Base-by-base conservation (phyloP, 768 basidiomycete species). In the Hysterangium stoloniferum region DNA sequence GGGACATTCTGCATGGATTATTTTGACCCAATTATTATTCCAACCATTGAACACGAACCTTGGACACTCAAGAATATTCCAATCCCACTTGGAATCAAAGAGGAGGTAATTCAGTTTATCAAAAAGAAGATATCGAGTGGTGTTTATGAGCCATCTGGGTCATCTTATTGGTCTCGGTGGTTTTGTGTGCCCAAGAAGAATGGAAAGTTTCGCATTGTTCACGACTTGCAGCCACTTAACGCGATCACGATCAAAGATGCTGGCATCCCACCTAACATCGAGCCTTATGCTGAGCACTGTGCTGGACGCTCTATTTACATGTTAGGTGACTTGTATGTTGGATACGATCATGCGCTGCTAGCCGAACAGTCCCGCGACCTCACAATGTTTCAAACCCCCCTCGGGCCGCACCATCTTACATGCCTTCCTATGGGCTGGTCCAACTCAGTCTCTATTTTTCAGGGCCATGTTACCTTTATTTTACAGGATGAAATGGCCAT, bases 101-200 rank as follows among this genome's bases (percentile, higher is more conserved):
- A 64, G 4, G 32, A 65, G 50, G 64, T 72, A 1, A 57, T 66
- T 1, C 54, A 60, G 1, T 45, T 68, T 0, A 37, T 74, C 0
- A 55, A 63, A 24, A 22, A 55, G 2, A 70, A 71, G 50, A 63
- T 71, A 1, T 56, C 38, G 1, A 59, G 68, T 0, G 70, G 68
- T 4, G 61, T 68, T 0, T 72, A 71, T 44, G 66, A 72, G 51
- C 60, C 63, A 12, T 64, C 62, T 1, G 59, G 66, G 6, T 63
- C 65, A 0, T 64, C 65, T 0, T 74, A 72, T 43, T 54, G 64
- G 4, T 65, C 66, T 0, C 35, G 58, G 3, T 71, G 68, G 70
- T 72, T 73, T 43, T 61, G 58, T n/a, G 68, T 72, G 0, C 20
- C 63, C 0, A 73, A 73, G 54, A 70, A 70, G 50, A 64, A 71